These are phyloP conservation scores for Mucor irregularis DNA, from an alignment of 371 early-diverging fungal species.

Conservation along the genomic window DNA sequence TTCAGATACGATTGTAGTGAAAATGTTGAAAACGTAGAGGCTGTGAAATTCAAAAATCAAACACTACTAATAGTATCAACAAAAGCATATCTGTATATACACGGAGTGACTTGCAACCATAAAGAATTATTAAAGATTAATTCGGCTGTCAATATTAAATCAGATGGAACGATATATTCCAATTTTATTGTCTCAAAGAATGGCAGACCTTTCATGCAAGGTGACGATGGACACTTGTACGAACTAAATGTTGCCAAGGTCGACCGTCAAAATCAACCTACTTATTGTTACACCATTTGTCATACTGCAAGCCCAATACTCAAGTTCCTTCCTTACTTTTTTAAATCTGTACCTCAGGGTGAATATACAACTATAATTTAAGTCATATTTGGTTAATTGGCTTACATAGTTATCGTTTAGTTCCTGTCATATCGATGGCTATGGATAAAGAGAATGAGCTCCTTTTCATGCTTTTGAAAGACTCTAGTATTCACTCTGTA, in stretches of 20 bases:
- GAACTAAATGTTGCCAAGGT: conserved; percentile 56
- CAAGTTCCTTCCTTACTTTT: conserved; percentile 8
- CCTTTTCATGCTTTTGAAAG: conserved; percentile 1
- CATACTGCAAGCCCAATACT: conserved; percentile 6
- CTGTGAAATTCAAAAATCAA: background rate
- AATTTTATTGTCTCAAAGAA: conserved; percentile 38
- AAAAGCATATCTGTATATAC: conserved; percentile 11
- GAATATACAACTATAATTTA: background rate
- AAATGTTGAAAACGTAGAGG: conserved; percentile 11
- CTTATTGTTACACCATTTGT: background rate
- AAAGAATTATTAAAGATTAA: background rate
- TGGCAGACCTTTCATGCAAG: conserved; percentile 84
- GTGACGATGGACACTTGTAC: conserved; percentile 83
- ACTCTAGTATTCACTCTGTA: conserved; percentile 18
- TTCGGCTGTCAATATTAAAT: background rate
- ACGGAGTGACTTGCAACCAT: background rate
- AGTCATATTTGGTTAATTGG: background rate
- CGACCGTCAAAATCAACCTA: background rate
- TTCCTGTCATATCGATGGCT: conserved; percentile 3
- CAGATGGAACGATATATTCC: conserved; percentile 8
- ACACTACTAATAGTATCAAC: conserved; percentile 12
- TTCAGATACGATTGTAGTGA: conserved; percentile 16
- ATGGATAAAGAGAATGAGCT: conserved; percentile 1
- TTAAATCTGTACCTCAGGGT: conserved; percentile 8
- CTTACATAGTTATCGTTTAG: background rate